phyloP scores from a whole-genome alignment of 106 monocot genomes.

The Platanthera guangdongensis region DNA sequence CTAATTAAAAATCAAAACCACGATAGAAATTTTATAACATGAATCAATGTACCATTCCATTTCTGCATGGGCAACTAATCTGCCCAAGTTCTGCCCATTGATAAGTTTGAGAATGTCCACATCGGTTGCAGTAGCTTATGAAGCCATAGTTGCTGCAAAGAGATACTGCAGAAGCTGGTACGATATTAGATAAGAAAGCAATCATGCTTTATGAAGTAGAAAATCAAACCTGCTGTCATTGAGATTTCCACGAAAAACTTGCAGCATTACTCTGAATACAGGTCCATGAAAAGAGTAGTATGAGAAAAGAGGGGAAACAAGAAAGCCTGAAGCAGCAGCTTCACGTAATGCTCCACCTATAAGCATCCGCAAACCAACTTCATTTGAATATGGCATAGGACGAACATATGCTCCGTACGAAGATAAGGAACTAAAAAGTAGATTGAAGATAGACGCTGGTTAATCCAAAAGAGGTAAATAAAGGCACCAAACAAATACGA shows the following conservation, averaged over 20 bases:
- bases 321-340: slow-evolving; percentile 73
- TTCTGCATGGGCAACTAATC: slow-evolving; percentile 62
- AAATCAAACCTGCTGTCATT: slow-evolving; percentile 40
- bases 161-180: neutral
- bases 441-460: slow-evolving; percentile 12
- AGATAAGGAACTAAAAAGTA: slow-evolving; percentile 67
- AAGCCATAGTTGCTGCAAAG: slow-evolving; percentile 74
- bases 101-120: slow-evolving; percentile 79
- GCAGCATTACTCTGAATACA: slow-evolving; percentile 87
- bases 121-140: slow-evolving; percentile 70
- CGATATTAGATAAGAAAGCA: neutral
- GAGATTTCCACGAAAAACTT: slow-evolving; percentile 45
- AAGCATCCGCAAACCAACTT: slow-evolving; percentile 92
- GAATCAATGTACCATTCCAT: slow-evolving; percentile 34
- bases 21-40: neutral
- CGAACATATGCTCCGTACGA: slow-evolving; percentile 96
- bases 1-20: neutral
- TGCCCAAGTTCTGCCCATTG: slow-evolving; percentile 67
- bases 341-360: slow-evolving; percentile 90
- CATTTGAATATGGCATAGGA: slow-evolving; percentile 95
- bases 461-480: slow-evolving; percentile 7
- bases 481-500: neutral
- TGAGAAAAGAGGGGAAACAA: slow-evolving; percentile 77
- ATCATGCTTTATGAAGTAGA: neutral
- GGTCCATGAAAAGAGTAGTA: slow-evolving; percentile 97